Evolutionary conservation across 1,284 basidiomycete genomes (phyloP).

Genomic region (Vanrija sp.): DNA sequence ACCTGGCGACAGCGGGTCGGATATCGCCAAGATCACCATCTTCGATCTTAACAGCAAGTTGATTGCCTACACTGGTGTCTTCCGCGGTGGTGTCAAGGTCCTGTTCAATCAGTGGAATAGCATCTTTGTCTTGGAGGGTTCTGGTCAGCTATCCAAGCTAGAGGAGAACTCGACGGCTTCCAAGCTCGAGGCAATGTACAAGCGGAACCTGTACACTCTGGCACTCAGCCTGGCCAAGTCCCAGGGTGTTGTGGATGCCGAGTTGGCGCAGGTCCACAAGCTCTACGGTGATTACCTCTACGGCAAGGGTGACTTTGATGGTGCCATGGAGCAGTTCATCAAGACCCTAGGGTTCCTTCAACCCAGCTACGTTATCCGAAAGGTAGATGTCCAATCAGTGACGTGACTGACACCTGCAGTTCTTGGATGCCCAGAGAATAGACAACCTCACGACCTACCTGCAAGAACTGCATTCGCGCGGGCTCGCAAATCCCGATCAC

Average conservation of each 20-base stretch:
- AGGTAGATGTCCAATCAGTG: slow-evolving; percentile 54
- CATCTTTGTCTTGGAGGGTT: slow-evolving; percentile 70
- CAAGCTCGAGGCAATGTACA: slow-evolving; percentile 78
- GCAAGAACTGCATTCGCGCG: slow-evolving; percentile 85
- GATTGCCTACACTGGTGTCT: slow-evolving; percentile 74
- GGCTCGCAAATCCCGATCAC: slow-evolving; percentile 91
- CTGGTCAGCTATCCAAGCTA: slow-evolving; percentile 69
- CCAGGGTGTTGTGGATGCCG: slow-evolving; percentile 64
- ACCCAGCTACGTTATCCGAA: slow-evolving; percentile 94
- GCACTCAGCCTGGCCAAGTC: slow-evolving; percentile 69
- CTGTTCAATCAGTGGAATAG: slow-evolving; percentile 74
- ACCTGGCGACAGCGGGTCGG: slow-evolving; percentile 48
- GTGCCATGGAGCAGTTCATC: slow-evolving; percentile 86
- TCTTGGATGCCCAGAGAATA: slow-evolving; percentile 93
- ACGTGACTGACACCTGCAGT: slow-evolving; percentile 55
- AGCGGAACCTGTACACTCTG: slow-evolving; percentile 67
- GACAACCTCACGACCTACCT: slow-evolving; percentile 92
- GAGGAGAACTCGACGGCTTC: slow-evolving; percentile 72
- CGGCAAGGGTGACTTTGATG: slow-evolving; percentile 84
- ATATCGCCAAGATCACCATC: slow-evolving; percentile 80
- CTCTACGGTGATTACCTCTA: slow-evolving; percentile 93
- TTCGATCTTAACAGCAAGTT: slow-evolving; percentile 93
- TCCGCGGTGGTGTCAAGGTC: slow-evolving; percentile 72
- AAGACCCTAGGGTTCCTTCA: slow-evolving; percentile 85
- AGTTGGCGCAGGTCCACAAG: slow-evolving; percentile 77